Evolutionary conservation across 306 rosid species (phyloP).

Genomic region (Lotus japonicus): DNA sequence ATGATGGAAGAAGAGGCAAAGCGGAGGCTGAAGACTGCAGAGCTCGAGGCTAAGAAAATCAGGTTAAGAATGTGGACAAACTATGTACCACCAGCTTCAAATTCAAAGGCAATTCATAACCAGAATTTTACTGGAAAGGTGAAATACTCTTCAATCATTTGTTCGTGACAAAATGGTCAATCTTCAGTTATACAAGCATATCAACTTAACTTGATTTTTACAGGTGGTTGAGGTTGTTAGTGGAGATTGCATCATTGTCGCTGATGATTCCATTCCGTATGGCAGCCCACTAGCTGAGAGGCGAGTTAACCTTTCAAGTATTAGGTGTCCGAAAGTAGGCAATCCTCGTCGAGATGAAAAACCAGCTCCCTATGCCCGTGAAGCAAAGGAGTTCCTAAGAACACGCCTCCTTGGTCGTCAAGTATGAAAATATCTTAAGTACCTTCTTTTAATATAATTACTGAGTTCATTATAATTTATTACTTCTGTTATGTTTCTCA

Average conservation of each 20-base stretch:
- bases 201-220: constrained; percentile 10
- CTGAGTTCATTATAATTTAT: constrained; percentile 5
- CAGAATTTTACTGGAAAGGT: constrained; percentile 97
- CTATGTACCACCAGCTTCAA: constrained; percentile 82
- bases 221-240: constrained; percentile 99
- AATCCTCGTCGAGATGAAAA: constrained; percentile 97
- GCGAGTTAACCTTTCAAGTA: constrained; percentile 94
- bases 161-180: background rate
- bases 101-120: constrained; percentile 95
- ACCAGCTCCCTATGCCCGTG: constrained; percentile 98
- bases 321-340: constrained; percentile 95
- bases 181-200: background rate
- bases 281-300: constrained; percentile 94
- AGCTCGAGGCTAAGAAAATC: constrained; percentile 79
- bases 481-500: constrained; percentile 24
- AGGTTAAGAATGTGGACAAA: constrained; percentile 83
- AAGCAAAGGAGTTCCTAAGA: constrained; percentile 95
- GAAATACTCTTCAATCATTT: constrained; percentile 10
- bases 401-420: constrained; percentile 85
- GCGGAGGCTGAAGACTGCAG: constrained; percentile 73
- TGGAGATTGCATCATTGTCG: constrained; percentile 87
- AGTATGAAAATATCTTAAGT: constrained; percentile 39
- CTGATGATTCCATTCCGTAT: constrained; percentile 85
- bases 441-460: constrained; percentile 11
- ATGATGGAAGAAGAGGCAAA: constrained; percentile 98